phyloP scores from a whole-genome alignment of 169 alveolate species.

The Plasmodium chabaudi region DNA sequence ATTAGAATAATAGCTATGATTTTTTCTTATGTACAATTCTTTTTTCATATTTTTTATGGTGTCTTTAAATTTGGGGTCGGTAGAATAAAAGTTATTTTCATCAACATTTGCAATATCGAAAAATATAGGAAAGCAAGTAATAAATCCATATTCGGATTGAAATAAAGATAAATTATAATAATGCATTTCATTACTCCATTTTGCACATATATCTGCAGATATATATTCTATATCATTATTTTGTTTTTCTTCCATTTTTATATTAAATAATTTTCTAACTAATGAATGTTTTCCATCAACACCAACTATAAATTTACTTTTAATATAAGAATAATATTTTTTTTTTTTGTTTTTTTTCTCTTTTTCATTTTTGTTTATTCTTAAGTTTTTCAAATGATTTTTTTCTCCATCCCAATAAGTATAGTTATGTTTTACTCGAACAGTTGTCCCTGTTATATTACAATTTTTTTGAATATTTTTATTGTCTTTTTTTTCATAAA shows the following conservation, averaged over 20 bases:
- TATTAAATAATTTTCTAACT: conserved; percentile 26
- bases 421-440: background rate
- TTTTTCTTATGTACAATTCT: background rate
- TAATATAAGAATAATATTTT: conserved; percentile 1
- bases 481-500: background rate
- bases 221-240: conserved; percentile 15
- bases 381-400: no score
- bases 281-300: conserved; percentile 32
- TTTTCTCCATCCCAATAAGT: background rate
- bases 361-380: background rate
- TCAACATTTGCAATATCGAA: conserved; percentile 19
- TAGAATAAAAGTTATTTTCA: conserved; percentile 21
- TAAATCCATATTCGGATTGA: conserved; percentile 38
- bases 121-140: conserved; percentile 50
- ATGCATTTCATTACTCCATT: conserved; percentile 34
- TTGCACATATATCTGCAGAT: conserved; percentile 52
- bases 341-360: background rate
- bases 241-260: conserved; percentile 26
- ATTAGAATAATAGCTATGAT: background rate
- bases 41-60: conserved; percentile 13
- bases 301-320: conserved; percentile 37
- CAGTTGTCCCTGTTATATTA: background rate
- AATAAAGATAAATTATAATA: conserved; percentile 26
- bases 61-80: background rate
- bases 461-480: background rate